Evolutionary conservation across 441 rosid genomes (phyloP), one percentile per base, ranked within the genome.

Genomic region (Erysimum cheiri): DNA sequence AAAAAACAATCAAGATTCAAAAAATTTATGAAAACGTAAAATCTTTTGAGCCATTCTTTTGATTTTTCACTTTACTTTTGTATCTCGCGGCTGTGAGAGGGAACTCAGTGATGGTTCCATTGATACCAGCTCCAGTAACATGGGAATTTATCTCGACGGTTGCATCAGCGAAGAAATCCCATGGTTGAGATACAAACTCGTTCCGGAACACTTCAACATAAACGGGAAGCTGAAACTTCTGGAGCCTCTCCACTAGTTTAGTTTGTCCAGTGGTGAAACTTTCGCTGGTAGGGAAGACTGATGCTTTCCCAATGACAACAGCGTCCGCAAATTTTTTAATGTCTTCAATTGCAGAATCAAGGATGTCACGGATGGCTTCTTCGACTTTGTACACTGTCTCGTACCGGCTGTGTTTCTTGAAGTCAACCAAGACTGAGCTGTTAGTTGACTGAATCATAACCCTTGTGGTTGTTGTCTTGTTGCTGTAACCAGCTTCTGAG

Each of bases 141-240:
- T 60, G 82, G 10, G 84, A 48, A 78, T 89, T 89, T 31, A 92
- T 62, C 82, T 92, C 96, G 1, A 84, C 91, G 6, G 82, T 87
- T 6, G 88, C 73, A 37, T 92, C 94, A 0, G 96, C 59, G 64
- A 85, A 88, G 78, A 85, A 89, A 69, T 92, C 97, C 88, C 86
- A 88, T 13, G 92, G 80, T 56, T 89, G 96, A 72, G 97, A 89
- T 36, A 84, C 78, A 71, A 86, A 92, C 79, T 92, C 97, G 58
- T 92, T 92, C 69, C 74, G 76, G 79, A 92, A 88, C 56, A 72
- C 52, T 75, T 81, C 79, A 11, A 85, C 91, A 17, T 89, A 89
- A 77, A 92, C 91, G 4, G 81, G 60, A 10, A 92, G 85, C 41
- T 79, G 71, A 58, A 60, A 71, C 13, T 77, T 68, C 14, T 56